Evolutionary conservation across 768 basidiomycete genomes (phyloP).

Genomic region (Lactarius sp.): DNA sequence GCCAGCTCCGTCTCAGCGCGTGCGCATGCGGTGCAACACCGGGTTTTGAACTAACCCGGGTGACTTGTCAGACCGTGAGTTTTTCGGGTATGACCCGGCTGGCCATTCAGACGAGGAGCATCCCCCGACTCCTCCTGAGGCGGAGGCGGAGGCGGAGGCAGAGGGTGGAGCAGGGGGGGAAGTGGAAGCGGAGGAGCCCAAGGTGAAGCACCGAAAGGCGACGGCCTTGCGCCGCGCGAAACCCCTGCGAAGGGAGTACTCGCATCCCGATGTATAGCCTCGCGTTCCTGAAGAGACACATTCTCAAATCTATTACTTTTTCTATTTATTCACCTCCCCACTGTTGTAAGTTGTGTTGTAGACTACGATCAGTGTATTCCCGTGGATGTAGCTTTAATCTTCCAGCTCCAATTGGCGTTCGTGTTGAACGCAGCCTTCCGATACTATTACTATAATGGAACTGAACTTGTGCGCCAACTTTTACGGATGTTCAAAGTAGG

Average conservation of each 20-base stretch:
- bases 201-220: conserved; percentile 4
- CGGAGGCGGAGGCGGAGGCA: background rate
- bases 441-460: too few relatives aligned
- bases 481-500: too few relatives aligned
- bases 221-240: conserved; percentile 9
- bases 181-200: background rate
- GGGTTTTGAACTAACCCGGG: conserved; percentile 12
- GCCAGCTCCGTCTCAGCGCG: conserved; percentile 29
- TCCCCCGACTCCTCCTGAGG: background rate
- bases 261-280: conserved; percentile 12
- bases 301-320: background rate
- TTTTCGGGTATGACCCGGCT: conserved; percentile 19
- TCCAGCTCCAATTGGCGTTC: too few relatives aligned
- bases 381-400: too few relatives aligned
- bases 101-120: conserved; percentile 8
- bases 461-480: too few relatives aligned
- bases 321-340: background rate
- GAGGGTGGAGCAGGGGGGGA: too few relatives aligned
- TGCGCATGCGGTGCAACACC: conserved; percentile 19
- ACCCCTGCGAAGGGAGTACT: conserved; percentile 6
- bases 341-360: background rate
- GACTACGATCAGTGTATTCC: too few relatives aligned
- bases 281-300: background rate
- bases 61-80: conserved; percentile 26
- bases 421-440: too few relatives aligned